These are phyloP conservation scores for Agarophyton chilense DNA, from an alignment of 23 red algal genomes.

Conservation along the genomic window DNA sequence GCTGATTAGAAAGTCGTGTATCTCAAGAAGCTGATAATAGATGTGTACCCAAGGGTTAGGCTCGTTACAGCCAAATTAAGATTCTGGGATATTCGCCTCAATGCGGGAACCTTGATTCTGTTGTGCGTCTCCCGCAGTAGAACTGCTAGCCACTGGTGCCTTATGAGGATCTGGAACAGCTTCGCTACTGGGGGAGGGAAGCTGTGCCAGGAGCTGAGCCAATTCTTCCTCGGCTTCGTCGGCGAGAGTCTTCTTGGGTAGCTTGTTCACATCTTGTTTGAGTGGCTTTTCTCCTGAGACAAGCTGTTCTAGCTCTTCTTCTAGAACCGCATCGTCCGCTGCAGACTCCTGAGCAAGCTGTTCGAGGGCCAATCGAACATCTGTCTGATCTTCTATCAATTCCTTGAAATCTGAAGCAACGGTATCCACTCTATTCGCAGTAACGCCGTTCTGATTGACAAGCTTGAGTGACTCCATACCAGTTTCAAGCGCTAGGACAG, in stretches of 20 bases:
- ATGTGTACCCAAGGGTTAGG: background rate
- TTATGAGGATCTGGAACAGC: slow-evolving; percentile 5
- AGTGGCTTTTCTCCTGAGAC: slow-evolving; percentile 3
- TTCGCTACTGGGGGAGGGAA: slow-evolving; percentile 4
- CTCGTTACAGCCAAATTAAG: background rate
- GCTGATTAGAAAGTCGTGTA: background rate
- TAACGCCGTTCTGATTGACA: slow-evolving; percentile 50
- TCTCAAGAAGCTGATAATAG: background rate
- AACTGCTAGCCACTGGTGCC: background rate
- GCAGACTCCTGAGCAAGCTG: slow-evolving; percentile 43
- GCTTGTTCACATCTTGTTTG: background rate
- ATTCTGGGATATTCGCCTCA: slow-evolving; percentile 12
- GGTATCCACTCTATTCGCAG: slow-evolving; percentile 58
- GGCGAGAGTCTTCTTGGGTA: slow-evolving; percentile 9
- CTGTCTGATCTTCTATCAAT: slow-evolving; percentile 50
- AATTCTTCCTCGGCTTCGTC: slow-evolving; percentile 59
- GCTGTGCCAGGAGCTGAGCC: slow-evolving; percentile 22
- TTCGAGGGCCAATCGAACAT: slow-evolving; percentile 50
- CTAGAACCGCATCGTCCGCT: slow-evolving; percentile 45
- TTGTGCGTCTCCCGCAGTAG: background rate
- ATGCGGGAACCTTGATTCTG: background rate
- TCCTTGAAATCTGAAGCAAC: slow-evolving; percentile 68
- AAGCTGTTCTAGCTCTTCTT: slow-evolving; percentile 54
- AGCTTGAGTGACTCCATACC: slow-evolving; percentile 63
- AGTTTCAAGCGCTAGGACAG: slow-evolving; percentile 61